These are phyloP conservation scores for Danielozyma ontarioensis DNA, from an alignment of 805 yeast genomes.

Conservation along the genomic window DNA sequence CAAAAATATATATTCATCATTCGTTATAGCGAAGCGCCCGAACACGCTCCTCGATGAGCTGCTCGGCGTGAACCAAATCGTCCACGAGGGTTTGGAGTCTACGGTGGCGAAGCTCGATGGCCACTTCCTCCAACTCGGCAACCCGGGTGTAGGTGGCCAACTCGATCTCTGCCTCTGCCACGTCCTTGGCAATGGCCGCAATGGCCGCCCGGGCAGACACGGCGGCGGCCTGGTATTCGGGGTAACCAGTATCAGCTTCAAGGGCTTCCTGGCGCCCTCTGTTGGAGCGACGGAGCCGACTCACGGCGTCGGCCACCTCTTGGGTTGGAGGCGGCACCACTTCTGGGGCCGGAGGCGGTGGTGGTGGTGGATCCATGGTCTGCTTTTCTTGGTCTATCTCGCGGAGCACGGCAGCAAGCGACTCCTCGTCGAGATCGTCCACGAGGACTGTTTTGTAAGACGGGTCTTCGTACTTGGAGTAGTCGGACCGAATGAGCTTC, in stretches of 20 bases:
- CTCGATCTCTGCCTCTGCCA: constrained; percentile 12
- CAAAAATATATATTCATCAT: too few species aligned
- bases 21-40: too few species aligned
- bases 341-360: constrained; percentile 8
- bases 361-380: constrained; percentile 9
- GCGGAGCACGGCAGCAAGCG: constrained; percentile 9
- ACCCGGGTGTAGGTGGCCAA: constrained; percentile 5
- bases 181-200: neutral
- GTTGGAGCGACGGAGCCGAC: neutral
- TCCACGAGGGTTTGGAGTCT: constrained; percentile 21
- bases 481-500: constrained; percentile 39
- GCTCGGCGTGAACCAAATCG: constrained; percentile 10
- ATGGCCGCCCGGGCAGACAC: neutral
- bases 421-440: constrained; percentile 29
- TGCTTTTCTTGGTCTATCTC: constrained; percentile 10
- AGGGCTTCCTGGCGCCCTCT: neutral
- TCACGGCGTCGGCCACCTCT: constrained; percentile 8
- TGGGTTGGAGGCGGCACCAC: constrained; percentile 9
- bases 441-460: constrained; percentile 10
- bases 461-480: constrained; percentile 21
- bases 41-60: constrained; percentile 5
- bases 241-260: neutral
- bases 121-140: constrained; percentile 13
- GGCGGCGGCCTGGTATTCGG: neutral
- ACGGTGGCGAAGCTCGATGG: constrained; percentile 13